Conservation (phyloP, 139 green algal genomes). For the Mychonastes homosphaera region DNA sequence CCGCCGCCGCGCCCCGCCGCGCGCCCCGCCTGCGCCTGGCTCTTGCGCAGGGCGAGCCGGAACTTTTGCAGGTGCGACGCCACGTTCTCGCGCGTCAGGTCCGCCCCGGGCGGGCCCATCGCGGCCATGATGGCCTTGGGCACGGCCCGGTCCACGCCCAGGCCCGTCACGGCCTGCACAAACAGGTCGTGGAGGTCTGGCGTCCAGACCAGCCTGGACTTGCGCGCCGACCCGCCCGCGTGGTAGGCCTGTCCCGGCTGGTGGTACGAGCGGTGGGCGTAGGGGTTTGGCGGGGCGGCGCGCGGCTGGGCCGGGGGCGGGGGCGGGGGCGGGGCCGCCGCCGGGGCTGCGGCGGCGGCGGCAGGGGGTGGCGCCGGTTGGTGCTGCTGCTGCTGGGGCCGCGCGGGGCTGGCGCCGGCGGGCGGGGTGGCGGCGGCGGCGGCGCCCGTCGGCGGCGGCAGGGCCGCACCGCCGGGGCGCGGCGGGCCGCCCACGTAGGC, state of each 20-base stretch:
- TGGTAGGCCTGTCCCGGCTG: no score
- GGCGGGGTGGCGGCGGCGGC: not conserved
- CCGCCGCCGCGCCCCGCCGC: not conserved
- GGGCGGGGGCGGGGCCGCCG: no score
- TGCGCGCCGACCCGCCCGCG: slow-evolving; percentile 4
- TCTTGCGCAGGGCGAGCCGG: slow-evolving; percentile 37
- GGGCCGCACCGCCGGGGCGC: no score
- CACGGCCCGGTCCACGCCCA: slow-evolving; percentile 66
- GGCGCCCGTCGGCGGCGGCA: no score
- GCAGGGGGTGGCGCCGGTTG: no score
- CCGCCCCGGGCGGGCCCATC: slow-evolving; percentile 76
- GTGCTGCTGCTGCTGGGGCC: not conserved
- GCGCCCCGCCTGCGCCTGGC: not conserved
- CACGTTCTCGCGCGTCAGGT: slow-evolving; percentile 90
- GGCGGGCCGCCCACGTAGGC: no score
- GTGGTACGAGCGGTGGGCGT: no score
- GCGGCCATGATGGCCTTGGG: slow-evolving; percentile 88
- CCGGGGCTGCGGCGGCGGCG: not conserved
- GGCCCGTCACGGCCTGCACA: slow-evolving; percentile 60
- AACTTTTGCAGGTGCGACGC: slow-evolving; percentile 91
- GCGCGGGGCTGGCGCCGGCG: no score
- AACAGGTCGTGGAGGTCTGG: slow-evolving; percentile 81
- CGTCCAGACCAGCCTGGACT: slow-evolving; percentile 92
- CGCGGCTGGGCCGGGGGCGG: no score
- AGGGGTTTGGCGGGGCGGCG: no score